Evolutionary conservation across 306 rosid species (phyloP).

Genomic region (Senna tora): DNA sequence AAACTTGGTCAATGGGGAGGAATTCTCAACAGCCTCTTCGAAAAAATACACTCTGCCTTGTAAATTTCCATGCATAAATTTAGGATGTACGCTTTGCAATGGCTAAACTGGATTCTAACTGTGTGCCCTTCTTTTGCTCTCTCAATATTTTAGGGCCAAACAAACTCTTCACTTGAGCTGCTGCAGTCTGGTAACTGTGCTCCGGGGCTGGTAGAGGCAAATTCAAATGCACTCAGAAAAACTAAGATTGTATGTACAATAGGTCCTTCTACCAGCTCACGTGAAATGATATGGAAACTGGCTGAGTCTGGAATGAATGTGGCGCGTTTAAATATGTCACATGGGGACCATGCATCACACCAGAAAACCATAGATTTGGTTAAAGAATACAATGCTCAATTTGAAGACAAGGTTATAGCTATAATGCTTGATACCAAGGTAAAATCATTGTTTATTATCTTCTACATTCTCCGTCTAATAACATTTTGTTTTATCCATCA

Average conservation of each 20-base stretch:
- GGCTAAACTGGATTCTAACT: constrained; percentile 30
- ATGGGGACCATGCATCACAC: constrained; percentile 90
- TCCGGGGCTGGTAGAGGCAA: constrained; percentile 34
- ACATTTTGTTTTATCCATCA: background rate
- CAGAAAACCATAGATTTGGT: constrained; percentile 84
- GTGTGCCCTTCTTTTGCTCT: background rate
- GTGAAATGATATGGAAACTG: constrained; percentile 93
- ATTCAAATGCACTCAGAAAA: constrained; percentile 54
- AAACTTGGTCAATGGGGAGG: background rate
- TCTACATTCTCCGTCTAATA: background rate
- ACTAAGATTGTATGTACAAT: constrained; percentile 92
- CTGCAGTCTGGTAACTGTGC: constrained; percentile 35
- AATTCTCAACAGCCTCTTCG: background rate
- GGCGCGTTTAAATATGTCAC: constrained; percentile 95
- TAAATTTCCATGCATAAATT: background rate
- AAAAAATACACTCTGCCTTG: background rate
- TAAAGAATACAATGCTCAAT: constrained; percentile 80
- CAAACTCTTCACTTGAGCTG: constrained; percentile 44
- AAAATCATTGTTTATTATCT: background rate
- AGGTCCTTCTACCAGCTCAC: constrained; percentile 89
- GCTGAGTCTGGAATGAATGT: constrained; percentile 88
- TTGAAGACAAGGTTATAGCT: constrained; percentile 74
- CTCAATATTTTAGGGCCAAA: constrained; percentile 45
- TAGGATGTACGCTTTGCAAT: background rate
- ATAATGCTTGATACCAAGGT: constrained; percentile 99